phyloP scores from a whole-genome alignment of 495 filamentous ascomycete species.

The Penicillium fimorum region DNA sequence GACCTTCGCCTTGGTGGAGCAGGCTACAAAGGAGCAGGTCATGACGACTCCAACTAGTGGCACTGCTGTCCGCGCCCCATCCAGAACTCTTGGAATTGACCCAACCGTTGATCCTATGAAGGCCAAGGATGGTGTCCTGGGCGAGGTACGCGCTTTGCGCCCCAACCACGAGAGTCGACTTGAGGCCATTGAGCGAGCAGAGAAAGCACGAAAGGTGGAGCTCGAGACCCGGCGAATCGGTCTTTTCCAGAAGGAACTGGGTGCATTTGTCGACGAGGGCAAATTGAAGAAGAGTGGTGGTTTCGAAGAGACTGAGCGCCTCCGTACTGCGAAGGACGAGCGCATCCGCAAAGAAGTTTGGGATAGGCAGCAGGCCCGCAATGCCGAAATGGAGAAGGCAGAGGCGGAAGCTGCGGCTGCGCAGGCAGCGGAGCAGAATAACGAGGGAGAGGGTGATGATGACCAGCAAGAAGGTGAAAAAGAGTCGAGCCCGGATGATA shows the following conservation, averaged over 20 bases:
- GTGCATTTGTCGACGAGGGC: constrained; percentile 83
- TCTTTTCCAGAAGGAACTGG: constrained; percentile 85
- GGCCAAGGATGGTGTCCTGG: constrained; percentile 87
- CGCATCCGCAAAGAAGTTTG: constrained; percentile 80
- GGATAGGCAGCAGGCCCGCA: constrained; percentile 61
- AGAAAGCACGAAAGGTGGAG: constrained; percentile 84
- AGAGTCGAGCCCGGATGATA: constrained; percentile 5
- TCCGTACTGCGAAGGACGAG: constrained; percentile 83
- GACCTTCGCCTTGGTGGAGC: constrained; percentile 91
- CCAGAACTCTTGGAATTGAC: constrained; percentile 63
- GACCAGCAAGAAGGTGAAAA: neutral
- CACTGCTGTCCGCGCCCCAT: constrained; percentile 47
- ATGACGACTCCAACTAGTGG: constrained; percentile 55
- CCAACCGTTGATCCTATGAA: constrained; percentile 66
- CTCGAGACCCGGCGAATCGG: constrained; percentile 73
- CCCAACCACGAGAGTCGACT: constrained; percentile 91
- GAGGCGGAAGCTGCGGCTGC: constrained; percentile 29
- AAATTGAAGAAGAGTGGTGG: constrained; percentile 94
- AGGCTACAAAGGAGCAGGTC: constrained; percentile 94
- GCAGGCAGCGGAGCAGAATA: constrained; percentile 17
- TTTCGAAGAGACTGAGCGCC: constrained; percentile 87
- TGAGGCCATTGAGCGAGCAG: constrained; percentile 93
- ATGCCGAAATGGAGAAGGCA: constrained; percentile 41
- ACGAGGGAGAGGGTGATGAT: constrained; percentile 16
- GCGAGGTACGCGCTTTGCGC: constrained; percentile 89